These are phyloP conservation scores for Xylaria venustula DNA, from an alignment of 495 filamentous ascomycete genomes.

Conservation along the genomic window DNA sequence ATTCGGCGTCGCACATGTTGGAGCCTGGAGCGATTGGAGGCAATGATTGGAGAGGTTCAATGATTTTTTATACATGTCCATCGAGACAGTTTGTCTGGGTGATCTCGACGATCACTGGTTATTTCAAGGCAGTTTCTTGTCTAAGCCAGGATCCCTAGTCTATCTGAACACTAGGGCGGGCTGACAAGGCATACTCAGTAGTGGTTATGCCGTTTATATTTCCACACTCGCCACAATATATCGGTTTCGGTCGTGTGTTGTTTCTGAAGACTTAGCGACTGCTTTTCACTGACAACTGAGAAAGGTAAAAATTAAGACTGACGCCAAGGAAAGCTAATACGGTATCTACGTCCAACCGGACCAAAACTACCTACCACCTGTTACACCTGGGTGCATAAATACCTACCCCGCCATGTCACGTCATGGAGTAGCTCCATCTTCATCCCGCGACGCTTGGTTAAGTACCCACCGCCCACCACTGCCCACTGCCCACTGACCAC, in stretches of 20 bases:
- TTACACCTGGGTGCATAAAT: too few relatives aligned
- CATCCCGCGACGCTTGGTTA: too few relatives aligned
- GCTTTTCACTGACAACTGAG: too few relatives aligned
- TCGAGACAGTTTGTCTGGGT: background rate
- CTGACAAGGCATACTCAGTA: too few relatives aligned
- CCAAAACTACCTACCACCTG: too few relatives aligned
- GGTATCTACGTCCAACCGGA: too few relatives aligned
- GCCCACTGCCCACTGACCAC: too few relatives aligned
- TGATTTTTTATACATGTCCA: background rate
- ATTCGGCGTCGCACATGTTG: background rate
- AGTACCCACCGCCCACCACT: too few relatives aligned
- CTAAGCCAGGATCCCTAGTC: background rate
- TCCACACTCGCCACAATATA: too few relatives aligned
- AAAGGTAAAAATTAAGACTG: too few relatives aligned
- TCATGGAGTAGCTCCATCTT: background rate
- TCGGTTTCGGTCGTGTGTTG: background rate
- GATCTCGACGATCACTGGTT: background rate
- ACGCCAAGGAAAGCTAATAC: too few relatives aligned
- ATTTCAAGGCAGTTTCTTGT: background rate
- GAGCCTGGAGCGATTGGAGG: slow-evolving; percentile 2
- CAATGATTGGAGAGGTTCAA: background rate
- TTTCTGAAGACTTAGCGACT: background rate
- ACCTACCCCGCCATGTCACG: background rate
- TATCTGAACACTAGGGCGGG: background rate
- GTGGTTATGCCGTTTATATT: too few relatives aligned